Percentiles rank a stretch among this genome's conserved stretches.
Conservation (phyloP, 306 rosid genomes). For the Lithocarpus polystachyus region DNA sequence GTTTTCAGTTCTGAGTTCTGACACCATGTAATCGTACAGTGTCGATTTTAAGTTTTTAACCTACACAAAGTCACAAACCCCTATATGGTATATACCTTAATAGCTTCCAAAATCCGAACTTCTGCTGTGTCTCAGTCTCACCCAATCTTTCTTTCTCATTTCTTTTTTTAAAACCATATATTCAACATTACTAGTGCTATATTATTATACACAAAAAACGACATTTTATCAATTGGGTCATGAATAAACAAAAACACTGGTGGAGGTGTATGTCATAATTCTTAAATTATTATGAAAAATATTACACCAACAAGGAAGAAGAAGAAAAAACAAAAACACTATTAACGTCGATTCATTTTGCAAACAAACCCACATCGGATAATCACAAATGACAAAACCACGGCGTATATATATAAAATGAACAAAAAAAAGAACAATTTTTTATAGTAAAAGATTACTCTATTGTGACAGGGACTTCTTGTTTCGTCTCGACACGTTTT, state of each 20-base stretch:
- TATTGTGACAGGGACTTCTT: neutral
- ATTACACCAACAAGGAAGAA: neutral
- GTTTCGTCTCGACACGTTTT: constrained; percentile 41
- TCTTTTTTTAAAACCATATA: no score
- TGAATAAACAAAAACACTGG: neutral
- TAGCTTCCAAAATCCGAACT: no score
- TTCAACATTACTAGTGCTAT: no score
- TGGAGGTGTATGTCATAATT: neutral
- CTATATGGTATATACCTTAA: neutral
- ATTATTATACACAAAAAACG: neutral
- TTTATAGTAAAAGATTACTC: neutral
- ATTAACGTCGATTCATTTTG: neutral
- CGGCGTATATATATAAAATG: neutral
- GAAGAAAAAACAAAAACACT: neutral
- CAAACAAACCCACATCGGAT: neutral
- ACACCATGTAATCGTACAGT: neutral
- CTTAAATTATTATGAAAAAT: neutral
- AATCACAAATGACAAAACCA: neutral
- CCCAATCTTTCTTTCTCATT: no score
- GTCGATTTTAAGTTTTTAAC: neutral
- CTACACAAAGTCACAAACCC: neutral
- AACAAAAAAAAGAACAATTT: neutral
- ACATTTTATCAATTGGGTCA: neutral
- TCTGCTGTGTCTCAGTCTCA: neutral
- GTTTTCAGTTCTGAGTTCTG: neutral